Conservation (phyloP, 2,329 filamentous ascomycete species). For the Lasiodiplodia theobromae region DNA sequence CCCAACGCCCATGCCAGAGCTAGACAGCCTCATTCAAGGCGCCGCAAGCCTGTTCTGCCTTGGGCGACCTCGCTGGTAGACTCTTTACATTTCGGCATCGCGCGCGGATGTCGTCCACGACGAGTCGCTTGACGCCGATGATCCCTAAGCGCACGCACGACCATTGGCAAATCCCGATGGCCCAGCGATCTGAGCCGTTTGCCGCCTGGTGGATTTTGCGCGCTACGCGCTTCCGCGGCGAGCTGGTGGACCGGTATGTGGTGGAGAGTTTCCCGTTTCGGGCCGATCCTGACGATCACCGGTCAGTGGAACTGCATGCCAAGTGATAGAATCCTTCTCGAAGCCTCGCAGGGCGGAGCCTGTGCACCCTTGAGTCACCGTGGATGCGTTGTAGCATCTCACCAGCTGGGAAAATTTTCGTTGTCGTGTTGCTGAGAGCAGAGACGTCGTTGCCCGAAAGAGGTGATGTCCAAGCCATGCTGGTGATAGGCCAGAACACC, state of each 20-base stretch:
- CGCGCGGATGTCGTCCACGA: conserved; percentile 27
- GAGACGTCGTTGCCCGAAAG: background rate
- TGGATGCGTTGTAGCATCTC: background rate
- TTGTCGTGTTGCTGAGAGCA: background rate
- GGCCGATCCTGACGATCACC: conserved; percentile 25
- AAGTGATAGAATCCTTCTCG: conserved; percentile 9
- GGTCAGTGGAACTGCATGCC: conserved; percentile 21
- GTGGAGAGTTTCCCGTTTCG: conserved; percentile 25
- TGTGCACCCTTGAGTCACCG: background rate
- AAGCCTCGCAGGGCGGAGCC: background rate
- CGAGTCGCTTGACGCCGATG: conserved; percentile 27
- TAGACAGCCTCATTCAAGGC: background rate
- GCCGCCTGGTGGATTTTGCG: conserved; percentile 4
- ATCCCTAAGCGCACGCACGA: conserved; percentile 28
- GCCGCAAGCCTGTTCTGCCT: background rate
- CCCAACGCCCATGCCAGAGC: background rate
- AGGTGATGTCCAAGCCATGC: conserved; percentile 8
- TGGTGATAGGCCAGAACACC: conserved; percentile 7
- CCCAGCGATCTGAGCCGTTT: conserved; percentile 24
- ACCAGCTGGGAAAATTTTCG: background rate
- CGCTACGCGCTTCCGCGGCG: conserved; percentile 16
- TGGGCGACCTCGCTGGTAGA: background rate
- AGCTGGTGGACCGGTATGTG: conserved; percentile 17
- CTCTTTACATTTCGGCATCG: background rate
- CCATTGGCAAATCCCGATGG: conserved; percentile 22